Evolutionary conservation across 2,329 filamentous ascomycete species (phyloP).

Genomic region (Fusarium camptoceras): DNA sequence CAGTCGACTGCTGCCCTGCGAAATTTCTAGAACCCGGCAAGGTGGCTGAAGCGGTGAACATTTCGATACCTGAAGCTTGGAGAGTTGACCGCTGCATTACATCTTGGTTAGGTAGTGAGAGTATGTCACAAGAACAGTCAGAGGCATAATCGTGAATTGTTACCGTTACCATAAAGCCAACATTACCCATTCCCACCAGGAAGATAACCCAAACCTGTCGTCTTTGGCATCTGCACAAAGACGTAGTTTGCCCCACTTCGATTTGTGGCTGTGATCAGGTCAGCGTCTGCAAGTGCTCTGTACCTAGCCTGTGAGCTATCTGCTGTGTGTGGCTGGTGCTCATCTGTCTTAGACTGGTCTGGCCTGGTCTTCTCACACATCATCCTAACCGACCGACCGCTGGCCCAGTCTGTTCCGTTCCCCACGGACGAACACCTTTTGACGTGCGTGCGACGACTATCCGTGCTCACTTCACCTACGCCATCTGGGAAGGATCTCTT

Average conservation of each 20-base stretch:
- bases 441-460: conserved; percentile 46
- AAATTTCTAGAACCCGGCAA: conserved; percentile 35
- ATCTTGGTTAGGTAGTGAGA: conserved; percentile 3
- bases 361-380: conserved; percentile 26
- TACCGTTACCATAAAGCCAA: conserved; percentile 15
- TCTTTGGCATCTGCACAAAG: conserved; percentile 23
- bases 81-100: conserved; percentile 26
- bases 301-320: not conserved
- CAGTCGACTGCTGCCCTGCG: conserved; percentile 24
- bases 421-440: conserved; percentile 41
- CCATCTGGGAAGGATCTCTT: conserved; percentile 45
- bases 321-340: conserved; percentile 38
- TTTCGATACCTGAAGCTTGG: conserved; percentile 7
- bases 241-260: conserved; percentile 36
- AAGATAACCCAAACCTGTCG: conserved; percentile 4
- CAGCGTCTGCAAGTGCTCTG: conserved; percentile 23
- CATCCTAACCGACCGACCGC: conserved; percentile 31
- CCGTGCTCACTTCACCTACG: conserved; percentile 40
- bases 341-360: conserved; percentile 20
- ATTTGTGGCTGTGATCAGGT: conserved; percentile 32
- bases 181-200: not conserved
- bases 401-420: conserved; percentile 37
- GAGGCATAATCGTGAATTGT: conserved; percentile 3
- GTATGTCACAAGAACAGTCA: not conserved
- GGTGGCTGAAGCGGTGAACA: conserved; percentile 36